These are phyloP conservation scores for Hymenoscyphus linearis DNA, from an alignment of 2,329 filamentous ascomycete genomes.

Conservation along the genomic window DNA sequence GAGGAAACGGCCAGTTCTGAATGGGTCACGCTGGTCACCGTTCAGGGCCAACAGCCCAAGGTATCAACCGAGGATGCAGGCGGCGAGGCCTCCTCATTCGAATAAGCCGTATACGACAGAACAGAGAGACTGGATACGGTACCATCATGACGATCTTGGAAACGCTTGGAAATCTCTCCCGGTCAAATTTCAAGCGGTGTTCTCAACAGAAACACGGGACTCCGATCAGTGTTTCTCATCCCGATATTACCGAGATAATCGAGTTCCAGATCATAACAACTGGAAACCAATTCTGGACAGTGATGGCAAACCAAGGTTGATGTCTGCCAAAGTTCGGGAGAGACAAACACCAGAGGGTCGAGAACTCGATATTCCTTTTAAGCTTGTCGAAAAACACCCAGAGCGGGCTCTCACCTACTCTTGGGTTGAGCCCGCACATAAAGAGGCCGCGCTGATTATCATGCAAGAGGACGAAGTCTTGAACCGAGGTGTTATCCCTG, in stretches of 20 bases:
- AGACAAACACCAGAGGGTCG: conserved; percentile 7
- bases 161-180: conserved; percentile 6
- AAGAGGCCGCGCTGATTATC: conserved; percentile 7
- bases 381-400: conserved; percentile 13
- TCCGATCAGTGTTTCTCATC: conserved; percentile 17
- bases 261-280: conserved; percentile 6
- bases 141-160: conserved; percentile 11
- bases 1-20: too few relatives aligned
- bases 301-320: conserved; percentile 1
- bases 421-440: conserved; percentile 13
- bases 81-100: conserved; percentile 5
- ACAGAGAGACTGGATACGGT: conserved; percentile 13
- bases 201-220: conserved; percentile 4
- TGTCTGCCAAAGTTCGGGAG: conserved; percentile 6
- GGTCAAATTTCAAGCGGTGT: conserved; percentile 3
- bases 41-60: background rate
- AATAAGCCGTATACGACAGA: conserved; percentile 13
- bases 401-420: conserved; percentile 9
- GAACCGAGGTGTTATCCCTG: background rate
- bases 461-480: background rate
- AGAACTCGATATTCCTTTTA: conserved; percentile 9
- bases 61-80: too few relatives aligned
- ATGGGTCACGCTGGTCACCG: background rate
- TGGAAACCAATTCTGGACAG: conserved; percentile 2
- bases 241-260: conserved; percentile 15